Conservation (phyloP, 352 stramenopile genomes). For the Vaucheria bursata region DNA sequence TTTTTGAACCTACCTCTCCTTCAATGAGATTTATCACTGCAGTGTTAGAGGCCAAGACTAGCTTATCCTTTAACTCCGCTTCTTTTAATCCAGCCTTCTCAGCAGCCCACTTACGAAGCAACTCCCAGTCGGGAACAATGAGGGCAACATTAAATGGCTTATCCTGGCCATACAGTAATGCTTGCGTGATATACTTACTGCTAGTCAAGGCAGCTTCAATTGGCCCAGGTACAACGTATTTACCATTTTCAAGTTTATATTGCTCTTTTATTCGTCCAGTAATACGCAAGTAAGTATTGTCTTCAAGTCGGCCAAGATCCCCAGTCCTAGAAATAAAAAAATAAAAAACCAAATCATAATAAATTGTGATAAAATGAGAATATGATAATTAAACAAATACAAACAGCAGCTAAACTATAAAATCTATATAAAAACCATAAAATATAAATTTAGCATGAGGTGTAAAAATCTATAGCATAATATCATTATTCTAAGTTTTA, state of each 20-base stretch:
- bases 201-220: slow-evolving; percentile 60
- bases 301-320: slow-evolving; percentile 59
- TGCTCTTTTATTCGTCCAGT: slow-evolving; percentile 69
- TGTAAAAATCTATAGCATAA: too few species aligned
- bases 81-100: slow-evolving; percentile 15
- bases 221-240: slow-evolving; percentile 66
- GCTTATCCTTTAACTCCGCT: neutral
- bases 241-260: slow-evolving; percentile 75
- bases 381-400: too few species aligned
- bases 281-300: slow-evolving; percentile 52
- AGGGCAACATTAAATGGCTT: slow-evolving; percentile 62
- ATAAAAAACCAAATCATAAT: slow-evolving; percentile 15
- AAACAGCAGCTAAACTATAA: too few species aligned
- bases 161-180: slow-evolving; percentile 63
- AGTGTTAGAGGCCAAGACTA: slow-evolving; percentile 15
- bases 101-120: slow-evolving; percentile 30
- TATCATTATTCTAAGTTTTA: too few species aligned
- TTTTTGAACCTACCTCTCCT: slow-evolving; percentile 15
- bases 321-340: slow-evolving; percentile 66
- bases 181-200: slow-evolving; percentile 45
- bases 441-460: too few species aligned
- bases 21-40: slow-evolving; percentile 31
- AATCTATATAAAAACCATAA: too few species aligned
- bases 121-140: slow-evolving; percentile 59
- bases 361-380: too few species aligned